Evolutionary conservation across 2,329 filamentous ascomycete species (phyloP), one percentile per base, ranked within the genome.

Genomic region (Pseudogymnoascus sp.): DNA sequence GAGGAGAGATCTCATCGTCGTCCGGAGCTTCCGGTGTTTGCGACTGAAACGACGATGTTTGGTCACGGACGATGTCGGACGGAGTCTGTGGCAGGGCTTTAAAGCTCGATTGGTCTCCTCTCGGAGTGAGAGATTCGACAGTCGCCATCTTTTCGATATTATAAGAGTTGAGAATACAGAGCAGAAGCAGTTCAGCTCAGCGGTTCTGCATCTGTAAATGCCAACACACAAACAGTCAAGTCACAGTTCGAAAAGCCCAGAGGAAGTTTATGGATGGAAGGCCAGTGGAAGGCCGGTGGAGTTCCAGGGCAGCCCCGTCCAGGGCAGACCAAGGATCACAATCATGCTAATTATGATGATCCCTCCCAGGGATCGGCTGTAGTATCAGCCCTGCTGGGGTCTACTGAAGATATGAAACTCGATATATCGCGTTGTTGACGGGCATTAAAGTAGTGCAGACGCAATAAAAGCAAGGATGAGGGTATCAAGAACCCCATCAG

Each of bases 401-500:
- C 29, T 56, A 33, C 3, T 11, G n/a, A 21, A 14, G 16, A 56
- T 56, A 56, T 56, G 50, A 56, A 56, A 56, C 50, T 56, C 29
- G 50, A 56, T 56, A 56, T 56, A 56, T 56, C 50, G 50, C 29
- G 50, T 56, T 56, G 50, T 16, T 56, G 29, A 33, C 50, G 29
- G 29, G 50, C 29, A 56, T 56, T 56, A 56, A 33, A 33, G 16
- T 21, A 56, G 50, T 56, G 29, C 50, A 56, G 29, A 56, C 4
- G 50, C 50, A 56, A 56, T 56, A 56, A 56, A 56, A 33, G 50
- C 50, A 56, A 56, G 50, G 50, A 56, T 56, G 29, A 56, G 26
- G 50, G 50, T 8, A 56, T 56, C 50, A 56, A 56, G 50, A 56
- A 10, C 50, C 47, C 26, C 29, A 31, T 56, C 26, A 56, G 50